Conservation (phyloP, 495 filamentous ascomycete genomes). For the Talaromyces adpressus region DNA sequence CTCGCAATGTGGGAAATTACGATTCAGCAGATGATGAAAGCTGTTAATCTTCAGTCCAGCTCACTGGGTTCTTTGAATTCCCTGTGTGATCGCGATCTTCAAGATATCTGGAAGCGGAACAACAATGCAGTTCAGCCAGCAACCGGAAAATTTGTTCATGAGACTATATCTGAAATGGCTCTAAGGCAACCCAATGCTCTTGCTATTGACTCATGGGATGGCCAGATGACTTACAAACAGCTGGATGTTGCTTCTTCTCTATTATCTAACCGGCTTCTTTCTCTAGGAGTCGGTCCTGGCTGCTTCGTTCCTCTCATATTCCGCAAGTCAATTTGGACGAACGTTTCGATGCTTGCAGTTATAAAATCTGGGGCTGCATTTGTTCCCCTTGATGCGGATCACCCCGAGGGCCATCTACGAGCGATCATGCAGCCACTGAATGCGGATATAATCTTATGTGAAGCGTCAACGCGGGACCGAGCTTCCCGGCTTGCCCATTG, state of each 20-base stretch:
- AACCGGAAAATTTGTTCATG: constrained; percentile 4
- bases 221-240: constrained; percentile 25
- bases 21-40: too few species aligned
- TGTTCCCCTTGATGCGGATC: constrained; percentile 33
- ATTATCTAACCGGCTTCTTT: constrained; percentile 29
- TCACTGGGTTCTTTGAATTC: too few species aligned
- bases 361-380: constrained; percentile 39
- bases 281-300: constrained; percentile 33
- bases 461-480: neutral
- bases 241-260: constrained; percentile 25
- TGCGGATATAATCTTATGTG: neutral
- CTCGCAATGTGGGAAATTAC: too few species aligned
- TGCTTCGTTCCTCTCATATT: constrained; percentile 1
- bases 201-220: constrained; percentile 32
- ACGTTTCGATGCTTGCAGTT: constrained; percentile 39
- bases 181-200: constrained; percentile 12
- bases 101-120: constrained; percentile 16
- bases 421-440: neutral
- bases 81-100: neutral
- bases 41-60: too few species aligned
- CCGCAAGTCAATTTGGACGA: constrained; percentile 20
- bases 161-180: constrained; percentile 10
- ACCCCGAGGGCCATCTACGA: constrained; percentile 20
- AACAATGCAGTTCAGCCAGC: too few species aligned
- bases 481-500: neutral